Conservation (phyloP, 192 early-diverging fungal genomes). For the Backusella psychrophila region DNA sequence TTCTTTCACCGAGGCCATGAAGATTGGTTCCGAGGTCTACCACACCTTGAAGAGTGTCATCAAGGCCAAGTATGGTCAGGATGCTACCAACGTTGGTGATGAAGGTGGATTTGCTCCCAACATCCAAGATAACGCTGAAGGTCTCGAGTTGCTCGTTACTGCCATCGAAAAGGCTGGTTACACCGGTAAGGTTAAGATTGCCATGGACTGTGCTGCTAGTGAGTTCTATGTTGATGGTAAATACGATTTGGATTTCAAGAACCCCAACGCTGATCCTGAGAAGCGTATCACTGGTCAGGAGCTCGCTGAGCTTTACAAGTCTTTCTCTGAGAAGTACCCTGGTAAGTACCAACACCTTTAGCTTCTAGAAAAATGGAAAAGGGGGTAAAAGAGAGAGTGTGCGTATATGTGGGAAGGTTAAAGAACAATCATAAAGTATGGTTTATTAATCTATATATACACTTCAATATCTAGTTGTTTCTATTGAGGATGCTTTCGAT, state of each 20-base stretch:
- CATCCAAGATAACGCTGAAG: conserved; percentile 96
- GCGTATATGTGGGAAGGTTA: not conserved
- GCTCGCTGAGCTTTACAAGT: conserved; percentile 83
- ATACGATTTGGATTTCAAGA: conserved; percentile 99
- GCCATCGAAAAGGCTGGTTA: conserved; percentile 96
- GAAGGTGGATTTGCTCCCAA: conserved; percentile 99
- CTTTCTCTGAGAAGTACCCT: conserved; percentile 81
- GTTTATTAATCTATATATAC: not conserved
- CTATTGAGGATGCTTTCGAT: conserved; percentile 99
- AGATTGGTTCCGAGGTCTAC: conserved; percentile 97
- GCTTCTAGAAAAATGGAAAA: not conserved
- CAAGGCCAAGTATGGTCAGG: conserved; percentile 98
- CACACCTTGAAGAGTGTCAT: conserved; percentile 95
- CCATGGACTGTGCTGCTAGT: conserved; percentile 97
- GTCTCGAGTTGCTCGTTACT: conserved; percentile 84
- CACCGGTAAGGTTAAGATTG: conserved; percentile 95
- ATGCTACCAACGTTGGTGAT: conserved; percentile 99
- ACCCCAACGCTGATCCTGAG: conserved; percentile 74
- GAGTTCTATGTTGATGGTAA: conserved; percentile 97
- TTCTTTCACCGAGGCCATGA: conserved; percentile 95
- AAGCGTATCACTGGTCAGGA: conserved; percentile 71
- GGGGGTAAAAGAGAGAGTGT: not conserved
- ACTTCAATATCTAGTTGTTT: conserved; percentile 55
- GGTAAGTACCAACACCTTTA: conserved; percentile 33
- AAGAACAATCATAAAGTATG: not conserved